Evolutionary conservation across 2,329 filamentous ascomycete species (phyloP).

Genomic region (Fusarium mexicanum): DNA sequence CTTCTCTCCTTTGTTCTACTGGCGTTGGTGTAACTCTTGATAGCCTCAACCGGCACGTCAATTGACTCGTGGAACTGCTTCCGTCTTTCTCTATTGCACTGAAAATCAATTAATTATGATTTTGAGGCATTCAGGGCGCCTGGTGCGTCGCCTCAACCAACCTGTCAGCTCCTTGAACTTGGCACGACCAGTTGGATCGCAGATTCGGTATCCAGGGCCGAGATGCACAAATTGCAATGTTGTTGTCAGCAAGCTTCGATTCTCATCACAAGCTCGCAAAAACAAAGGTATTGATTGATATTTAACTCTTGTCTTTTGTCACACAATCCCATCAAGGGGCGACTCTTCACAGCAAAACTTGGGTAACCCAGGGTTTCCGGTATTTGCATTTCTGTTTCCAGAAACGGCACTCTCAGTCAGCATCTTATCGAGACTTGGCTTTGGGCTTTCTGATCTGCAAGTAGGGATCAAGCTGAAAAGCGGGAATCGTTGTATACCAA

Average conservation of each 20-base stretch:
- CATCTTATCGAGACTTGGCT: background rate
- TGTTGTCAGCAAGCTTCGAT: constrained; percentile 33
- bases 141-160: constrained; percentile 41
- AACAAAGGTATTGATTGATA: constrained; percentile 44
- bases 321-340: background rate
- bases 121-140: constrained; percentile 40
- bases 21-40: constrained; percentile 12
- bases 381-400: background rate
- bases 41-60: constrained; percentile 13
- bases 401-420: background rate
- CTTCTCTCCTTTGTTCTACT: constrained; percentile 21
- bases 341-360: background rate
- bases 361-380: background rate
- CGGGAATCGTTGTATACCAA: background rate
- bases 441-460: background rate
- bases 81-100: background rate
- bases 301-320: background rate
- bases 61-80: constrained; percentile 7
- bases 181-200: constrained; percentile 26
- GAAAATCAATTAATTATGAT: constrained; percentile 32
- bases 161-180: constrained; percentile 26
- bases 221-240: constrained; percentile 4
- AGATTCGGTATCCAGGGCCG: constrained; percentile 33
- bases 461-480: background rate
- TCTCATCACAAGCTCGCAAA: constrained; percentile 44